Evolutionary conservation across 345 rosid species (phyloP).

Genomic region (Kernera saxatilis): DNA sequence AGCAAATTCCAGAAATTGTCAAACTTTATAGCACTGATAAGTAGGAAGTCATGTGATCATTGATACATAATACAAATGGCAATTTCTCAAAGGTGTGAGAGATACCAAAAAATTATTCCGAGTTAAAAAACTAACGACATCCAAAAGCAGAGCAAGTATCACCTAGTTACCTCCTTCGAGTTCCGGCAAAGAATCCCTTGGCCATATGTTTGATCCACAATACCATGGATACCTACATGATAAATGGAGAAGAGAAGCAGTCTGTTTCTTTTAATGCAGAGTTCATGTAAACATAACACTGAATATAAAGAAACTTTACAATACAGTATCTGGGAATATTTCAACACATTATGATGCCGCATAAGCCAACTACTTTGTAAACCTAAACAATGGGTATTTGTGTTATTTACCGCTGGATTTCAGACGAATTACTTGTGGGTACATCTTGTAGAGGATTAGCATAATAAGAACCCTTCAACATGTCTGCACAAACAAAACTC

Average conservation of each 20-base stretch:
- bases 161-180: slow-evolving; percentile 66
- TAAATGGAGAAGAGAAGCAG: not conserved
- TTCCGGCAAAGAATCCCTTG: slow-evolving; percentile 61
- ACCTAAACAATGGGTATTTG: not conserved
- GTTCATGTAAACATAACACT: not conserved
- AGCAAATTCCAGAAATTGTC: not conserved
- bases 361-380: slow-evolving; percentile 9
- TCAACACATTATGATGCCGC: not conserved
- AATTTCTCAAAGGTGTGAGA: not conserved
- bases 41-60: not conserved
- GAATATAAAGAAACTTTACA: not conserved
- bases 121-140: not conserved
- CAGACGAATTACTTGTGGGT: slow-evolving; percentile 51
- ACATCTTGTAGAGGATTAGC: slow-evolving; percentile 77
- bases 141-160: slow-evolving; percentile 4
- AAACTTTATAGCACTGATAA: not conserved
- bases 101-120: not conserved
- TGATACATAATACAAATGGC: not conserved
- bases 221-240: slow-evolving; percentile 74
- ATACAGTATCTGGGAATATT: not conserved
- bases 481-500: slow-evolving; percentile 41
- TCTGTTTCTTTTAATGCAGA: not conserved
- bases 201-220: slow-evolving; percentile 95
- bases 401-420: slow-evolving; percentile 47
- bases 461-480: slow-evolving; percentile 81